phyloP scores from a whole-genome alignment of 2,329 filamentous ascomycete species.

The Aspergillus puulaauensis region DNA sequence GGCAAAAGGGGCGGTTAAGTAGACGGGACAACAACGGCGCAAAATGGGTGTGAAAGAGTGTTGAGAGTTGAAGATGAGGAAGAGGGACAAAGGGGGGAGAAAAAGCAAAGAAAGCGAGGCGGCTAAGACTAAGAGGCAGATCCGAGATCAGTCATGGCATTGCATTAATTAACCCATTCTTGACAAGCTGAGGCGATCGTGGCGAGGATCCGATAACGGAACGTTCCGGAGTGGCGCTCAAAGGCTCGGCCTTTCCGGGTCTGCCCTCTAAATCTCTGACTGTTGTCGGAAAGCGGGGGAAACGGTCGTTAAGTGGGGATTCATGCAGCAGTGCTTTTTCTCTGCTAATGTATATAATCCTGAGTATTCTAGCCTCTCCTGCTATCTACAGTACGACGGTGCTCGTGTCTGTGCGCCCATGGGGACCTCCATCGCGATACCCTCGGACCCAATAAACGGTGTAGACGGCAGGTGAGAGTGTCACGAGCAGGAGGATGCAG shows the following conservation, averaged over 20 bases:
- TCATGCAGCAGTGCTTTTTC: neutral
- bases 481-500: neutral
- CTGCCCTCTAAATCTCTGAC: neutral
- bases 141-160: no score
- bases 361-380: neutral
- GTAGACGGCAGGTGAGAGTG: neutral
- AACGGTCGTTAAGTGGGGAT: neutral
- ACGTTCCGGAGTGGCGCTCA: conserved; percentile 16
- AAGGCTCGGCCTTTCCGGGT: neutral
- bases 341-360: neutral
- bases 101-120: neutral
- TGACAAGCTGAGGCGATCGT: neutral
- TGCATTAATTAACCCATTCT: neutral
- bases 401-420: neutral
- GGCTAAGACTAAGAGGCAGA: neutral
- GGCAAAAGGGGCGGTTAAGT: neutral
- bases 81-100: neutral
- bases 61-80: neutral
- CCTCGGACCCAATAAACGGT: no score
- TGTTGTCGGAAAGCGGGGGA: neutral
- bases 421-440: neutral
- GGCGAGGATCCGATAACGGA: conserved; percentile 13
- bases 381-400: neutral
- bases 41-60: neutral
- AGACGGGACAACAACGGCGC: neutral